Evolutionary conservation across 352 stramenopile genomes (phyloP).

Genomic region (Blastocystis sp.): DNA sequence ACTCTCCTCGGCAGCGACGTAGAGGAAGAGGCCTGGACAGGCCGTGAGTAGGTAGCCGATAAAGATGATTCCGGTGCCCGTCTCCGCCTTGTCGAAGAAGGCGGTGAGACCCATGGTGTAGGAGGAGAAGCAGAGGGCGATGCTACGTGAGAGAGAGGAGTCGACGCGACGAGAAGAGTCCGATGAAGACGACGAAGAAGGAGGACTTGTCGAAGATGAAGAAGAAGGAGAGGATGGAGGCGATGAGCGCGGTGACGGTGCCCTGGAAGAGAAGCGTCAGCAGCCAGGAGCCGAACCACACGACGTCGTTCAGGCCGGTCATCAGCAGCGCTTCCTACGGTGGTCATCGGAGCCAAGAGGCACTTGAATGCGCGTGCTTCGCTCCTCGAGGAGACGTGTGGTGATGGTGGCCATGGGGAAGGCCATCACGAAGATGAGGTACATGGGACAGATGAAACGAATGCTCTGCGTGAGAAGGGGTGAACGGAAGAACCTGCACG

Average conservation of each 20-base stretch:
- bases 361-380: slow-evolving; percentile 25
- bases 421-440: neutral
- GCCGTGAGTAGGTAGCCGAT: neutral
- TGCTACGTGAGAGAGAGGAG: neutral
- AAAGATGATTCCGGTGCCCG: slow-evolving; percentile 19
- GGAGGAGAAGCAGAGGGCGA: neutral
- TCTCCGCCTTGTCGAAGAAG: slow-evolving; percentile 38
- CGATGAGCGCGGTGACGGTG: neutral
- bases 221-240: neutral
- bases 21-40: slow-evolving; percentile 2
- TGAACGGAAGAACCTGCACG: neutral
- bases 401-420: slow-evolving; percentile 32
- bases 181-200: slow-evolving; percentile 11
- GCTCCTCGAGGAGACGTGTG: slow-evolving; percentile 27
- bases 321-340: slow-evolving; percentile 48
- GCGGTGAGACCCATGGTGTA: slow-evolving; percentile 23
- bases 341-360: too few relatives aligned
- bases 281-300: slow-evolving; percentile 32
- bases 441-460: neutral
- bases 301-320: slow-evolving; percentile 46
- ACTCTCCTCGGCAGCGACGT: neutral
- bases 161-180: neutral
- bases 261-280: neutral
- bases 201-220: slow-evolving; percentile 7
- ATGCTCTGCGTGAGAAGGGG: neutral